Conservation (phyloP, 805 yeast genomes). For the Sungouiozyma intestinalis region DNA sequence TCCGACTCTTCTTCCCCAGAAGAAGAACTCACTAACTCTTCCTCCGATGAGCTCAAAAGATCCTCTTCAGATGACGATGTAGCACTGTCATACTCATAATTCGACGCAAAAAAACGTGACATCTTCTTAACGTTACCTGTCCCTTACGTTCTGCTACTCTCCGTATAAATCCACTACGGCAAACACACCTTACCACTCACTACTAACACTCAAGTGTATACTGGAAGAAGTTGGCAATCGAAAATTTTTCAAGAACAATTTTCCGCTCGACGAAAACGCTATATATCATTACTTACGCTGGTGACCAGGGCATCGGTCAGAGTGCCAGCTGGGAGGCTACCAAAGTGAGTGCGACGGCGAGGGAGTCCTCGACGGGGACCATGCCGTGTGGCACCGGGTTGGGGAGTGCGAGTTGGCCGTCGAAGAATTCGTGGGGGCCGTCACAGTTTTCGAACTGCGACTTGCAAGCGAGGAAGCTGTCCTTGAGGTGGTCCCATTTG, state of each 20-base stretch:
- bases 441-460: conserved; percentile 43
- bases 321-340: neutral
- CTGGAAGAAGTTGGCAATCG: too few species aligned
- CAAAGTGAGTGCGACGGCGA: conserved; percentile 1
- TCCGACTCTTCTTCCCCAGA: conserved; percentile 27
- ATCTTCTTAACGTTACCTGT: conserved; percentile 29
- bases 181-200: neutral
- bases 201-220: neutral
- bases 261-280: neutral
- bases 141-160: too few species aligned
- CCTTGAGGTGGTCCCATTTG: conserved; percentile 46
- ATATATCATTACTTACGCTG: neutral
- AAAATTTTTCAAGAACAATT: neutral
- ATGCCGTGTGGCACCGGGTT: conserved; percentile 34
- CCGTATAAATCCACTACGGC: too few species aligned
- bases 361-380: conserved; percentile 49
- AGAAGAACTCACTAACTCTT: conserved; percentile 1
- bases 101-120: conserved; percentile 84
- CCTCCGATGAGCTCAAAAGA: conserved; percentile 14
- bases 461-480: conserved; percentile 42
- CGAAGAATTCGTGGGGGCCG: conserved; percentile 56
- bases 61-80: conserved; percentile 35
- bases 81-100: conserved; percentile 35
- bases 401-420: conserved; percentile 46
- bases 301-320: neutral